A percentile compares a stretch with the other conserved stretches of the same genome.
Conservation (phyloP, 306 rosid genomes). For the Hippophae tibetana region DNA sequence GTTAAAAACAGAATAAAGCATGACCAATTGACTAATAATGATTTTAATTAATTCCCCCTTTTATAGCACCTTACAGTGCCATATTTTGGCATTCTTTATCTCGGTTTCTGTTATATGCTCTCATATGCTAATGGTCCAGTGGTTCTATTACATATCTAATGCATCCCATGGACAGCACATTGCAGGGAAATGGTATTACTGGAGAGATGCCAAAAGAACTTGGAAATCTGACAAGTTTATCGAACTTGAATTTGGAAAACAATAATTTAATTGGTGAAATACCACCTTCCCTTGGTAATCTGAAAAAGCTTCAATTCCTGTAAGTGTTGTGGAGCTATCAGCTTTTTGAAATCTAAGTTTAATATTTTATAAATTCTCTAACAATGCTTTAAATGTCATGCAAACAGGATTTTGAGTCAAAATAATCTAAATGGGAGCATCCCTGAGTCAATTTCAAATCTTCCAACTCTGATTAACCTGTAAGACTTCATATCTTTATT, state of each 20-base stretch:
- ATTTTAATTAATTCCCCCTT: no score
- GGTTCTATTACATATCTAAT: conserved; percentile 9
- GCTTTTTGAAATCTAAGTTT: conserved; percentile 3
- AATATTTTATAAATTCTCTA: conserved; percentile 13
- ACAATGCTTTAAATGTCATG: conserved; percentile 18
- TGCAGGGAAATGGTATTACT: conserved; percentile 76
- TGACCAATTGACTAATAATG: no score
- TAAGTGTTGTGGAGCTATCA: conserved; percentile 33
- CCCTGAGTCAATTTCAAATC: conserved; percentile 64
- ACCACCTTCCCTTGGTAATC: conserved; percentile 78
- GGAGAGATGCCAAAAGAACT: conserved; percentile 72
- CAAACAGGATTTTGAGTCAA: conserved; percentile 69
- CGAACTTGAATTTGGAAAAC: conserved; percentile 65
- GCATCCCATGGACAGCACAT: conserved; percentile 42
- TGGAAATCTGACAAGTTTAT: conserved; percentile 63
- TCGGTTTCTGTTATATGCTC: conserved; percentile 10
- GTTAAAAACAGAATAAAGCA: no score
- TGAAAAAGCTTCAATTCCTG: conserved; percentile 71
- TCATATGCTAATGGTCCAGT: neutral
- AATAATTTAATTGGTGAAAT: conserved; percentile 76
- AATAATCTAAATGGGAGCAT: conserved; percentile 68
- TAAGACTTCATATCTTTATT: conserved; percentile 33
- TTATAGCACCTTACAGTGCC: no score
- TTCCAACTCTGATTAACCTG: conserved; percentile 57
- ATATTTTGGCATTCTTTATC: neutral